Evolutionary conservation across 2,329 filamentous ascomycete species (phyloP).

Genomic region (Endocalyx cinctus): DNA sequence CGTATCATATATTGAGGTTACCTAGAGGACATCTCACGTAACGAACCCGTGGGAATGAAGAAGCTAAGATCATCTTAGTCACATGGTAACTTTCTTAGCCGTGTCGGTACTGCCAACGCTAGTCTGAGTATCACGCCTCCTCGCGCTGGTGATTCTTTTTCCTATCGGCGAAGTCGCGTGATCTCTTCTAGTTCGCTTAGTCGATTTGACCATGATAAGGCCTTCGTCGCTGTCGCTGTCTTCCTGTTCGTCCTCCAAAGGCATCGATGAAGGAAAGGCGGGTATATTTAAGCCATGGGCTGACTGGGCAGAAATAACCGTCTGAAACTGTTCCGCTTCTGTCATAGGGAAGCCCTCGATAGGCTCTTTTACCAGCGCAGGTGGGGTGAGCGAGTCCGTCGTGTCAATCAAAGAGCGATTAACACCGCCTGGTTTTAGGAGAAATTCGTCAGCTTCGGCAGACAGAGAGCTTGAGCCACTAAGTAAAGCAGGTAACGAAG

Average conservation of each 20-base stretch:
- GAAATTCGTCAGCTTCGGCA: constrained; percentile 57
- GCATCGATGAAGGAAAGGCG: constrained; percentile 15
- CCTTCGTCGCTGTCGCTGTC: constrained; percentile 53
- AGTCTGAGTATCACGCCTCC: constrained; percentile 55
- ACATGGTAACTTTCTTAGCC: constrained; percentile 50
- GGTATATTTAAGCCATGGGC: constrained; percentile 13
- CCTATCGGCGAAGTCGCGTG: constrained; percentile 23
- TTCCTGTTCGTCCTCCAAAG: constrained; percentile 39
- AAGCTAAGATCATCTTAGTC: constrained; percentile 30
- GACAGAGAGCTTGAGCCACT: constrained; percentile 62
- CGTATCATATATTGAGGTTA: too few relatives aligned
- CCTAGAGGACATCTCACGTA: too few relatives aligned
- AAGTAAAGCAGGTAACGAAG: constrained; percentile 58
- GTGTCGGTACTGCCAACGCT: constrained; percentile 60
- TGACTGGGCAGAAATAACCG: constrained; percentile 15
- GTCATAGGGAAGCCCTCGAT: constrained; percentile 43
- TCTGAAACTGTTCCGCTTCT: constrained; percentile 23
- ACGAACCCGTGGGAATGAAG: too few relatives aligned
- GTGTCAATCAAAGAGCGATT: constrained; percentile 44
- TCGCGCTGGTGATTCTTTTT: constrained; percentile 30
- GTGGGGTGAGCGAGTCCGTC: constrained; percentile 51
- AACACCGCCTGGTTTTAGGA: constrained; percentile 44
- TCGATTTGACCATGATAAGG: constrained; percentile 48
- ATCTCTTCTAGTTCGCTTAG: constrained; percentile 36
- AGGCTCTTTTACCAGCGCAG: constrained; percentile 45